phyloP scores from a whole-genome alignment of 352 stramenopile genomes.

The Phytophthora rubi region DNA sequence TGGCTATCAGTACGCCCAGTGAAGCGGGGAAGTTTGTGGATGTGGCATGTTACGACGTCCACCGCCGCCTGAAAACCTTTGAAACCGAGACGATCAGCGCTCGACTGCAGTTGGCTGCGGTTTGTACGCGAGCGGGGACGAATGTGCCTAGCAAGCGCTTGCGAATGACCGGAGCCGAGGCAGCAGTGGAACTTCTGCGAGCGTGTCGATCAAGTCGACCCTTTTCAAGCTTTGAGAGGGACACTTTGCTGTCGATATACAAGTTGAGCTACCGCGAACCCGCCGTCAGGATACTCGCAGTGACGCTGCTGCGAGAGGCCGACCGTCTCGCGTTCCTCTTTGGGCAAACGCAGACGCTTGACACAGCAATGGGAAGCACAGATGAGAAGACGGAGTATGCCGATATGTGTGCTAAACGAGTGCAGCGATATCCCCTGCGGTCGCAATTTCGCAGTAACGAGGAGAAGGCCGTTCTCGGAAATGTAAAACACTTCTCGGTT shows the following conservation, averaged over 20 bases:
- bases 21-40: conserved; percentile 21
- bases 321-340: conserved; percentile 35
- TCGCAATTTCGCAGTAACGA: conserved; percentile 24
- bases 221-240: conserved; percentile 36
- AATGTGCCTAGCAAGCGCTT: conserved; percentile 39
- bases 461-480: conserved; percentile 23
- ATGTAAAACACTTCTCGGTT: conserved; percentile 4
- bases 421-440: conserved; percentile 34
- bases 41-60: conserved; percentile 39
- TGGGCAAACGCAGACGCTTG: background rate
- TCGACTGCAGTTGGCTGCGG: conserved; percentile 46
- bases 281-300: conserved; percentile 44
- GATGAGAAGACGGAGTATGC: conserved; percentile 30
- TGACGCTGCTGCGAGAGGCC: conserved; percentile 33
- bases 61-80: conserved; percentile 43
- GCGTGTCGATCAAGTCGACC: conserved; percentile 44
- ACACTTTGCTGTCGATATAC: conserved; percentile 32
- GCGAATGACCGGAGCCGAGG: conserved; percentile 57
- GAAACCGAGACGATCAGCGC: conserved; percentile 43
- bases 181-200: conserved; percentile 47
- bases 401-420: conserved; percentile 19
- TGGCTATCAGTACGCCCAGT: conserved; percentile 30
- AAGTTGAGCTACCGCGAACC: conserved; percentile 47
- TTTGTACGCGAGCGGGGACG: conserved; percentile 39
- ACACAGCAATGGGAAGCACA: conserved; percentile 1